Evolutionary conservation across 345 rosid species (phyloP), one percentile per base, ranked within the genome.

Genomic region (Murraya koenigii): DNA sequence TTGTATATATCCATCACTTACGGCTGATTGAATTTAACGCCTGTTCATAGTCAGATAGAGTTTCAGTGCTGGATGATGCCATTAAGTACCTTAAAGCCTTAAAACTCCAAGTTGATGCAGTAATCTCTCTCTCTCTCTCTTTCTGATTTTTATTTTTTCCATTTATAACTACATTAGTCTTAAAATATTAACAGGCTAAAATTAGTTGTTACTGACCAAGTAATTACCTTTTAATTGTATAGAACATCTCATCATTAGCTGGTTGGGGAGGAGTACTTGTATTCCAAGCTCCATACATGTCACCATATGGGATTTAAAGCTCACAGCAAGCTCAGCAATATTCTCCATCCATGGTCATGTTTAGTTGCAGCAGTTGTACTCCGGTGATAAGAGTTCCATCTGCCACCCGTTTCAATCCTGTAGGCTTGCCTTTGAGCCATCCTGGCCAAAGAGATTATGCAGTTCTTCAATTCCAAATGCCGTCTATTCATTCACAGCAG

Each of bases 61-160:
- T 74, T 75, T 79, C 85, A 59, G 35, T 78, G 30, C 61, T 82
- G 55, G 82, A 82, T 38, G 77, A 78, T 30, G 80, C 77, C 13
- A 0, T 82, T 28, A 30, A 59, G 10, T 75, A 79, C 67, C 58
- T 78, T 15, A 75, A 64, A 65, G 61, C n/a, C 58, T 58, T 82
- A 15, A 75, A 75, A 82, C 64, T 38, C 28, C 77, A 58, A 71
- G 66, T 70, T 44, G 69, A 78, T n/a, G n/a, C n/a, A 44, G 85
- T 78, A 70, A 36, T 38, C 22, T 23, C 36, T 39, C 6, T 25
- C 72, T 36, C 8, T 38, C 41, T 30, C 32, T 30, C 32, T 30
- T 30, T 30, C 32, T 30, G 32, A 30, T 30, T 36, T 36, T 33
- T 33, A 33, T 33, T 38, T 38, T 38, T 38, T 38, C 41, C 41